Evolutionary conservation across 2,329 filamentous ascomycete genomes (phyloP), one percentile per base, ranked within the genome.

Genomic region (Paecilomyces formosus): DNA sequence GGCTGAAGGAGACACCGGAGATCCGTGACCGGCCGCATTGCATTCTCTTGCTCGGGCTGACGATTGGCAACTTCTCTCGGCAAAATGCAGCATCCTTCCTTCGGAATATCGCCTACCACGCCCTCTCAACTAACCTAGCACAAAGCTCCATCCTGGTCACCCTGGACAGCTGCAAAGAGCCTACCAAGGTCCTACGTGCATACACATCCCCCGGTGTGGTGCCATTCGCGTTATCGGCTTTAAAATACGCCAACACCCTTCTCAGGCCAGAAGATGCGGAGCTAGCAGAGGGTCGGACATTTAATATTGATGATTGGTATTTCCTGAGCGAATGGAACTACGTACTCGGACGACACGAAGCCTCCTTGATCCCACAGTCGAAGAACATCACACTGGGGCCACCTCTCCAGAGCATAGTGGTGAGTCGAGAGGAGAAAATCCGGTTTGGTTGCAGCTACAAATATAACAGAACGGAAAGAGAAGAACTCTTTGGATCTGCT

Each of bases 381-480:
- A 13, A 26, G n/a, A 53, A 61, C 18, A 28, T 61, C 5, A 50
- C 12, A 21, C 45, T 61, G 28, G 60, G 60, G 1, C 1, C 52
- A 21, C 60, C 60, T 15, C 33, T 61, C n/a, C 12, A 61, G 12
- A 13, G 45, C 3, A 52, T 61, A 8, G 28, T 58, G 12, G 49
- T 61, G 8, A 31, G 45, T 2, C 55, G 54, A 13, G 55, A 55
- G 24, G 60, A 61, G 24, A 60, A 58, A 54, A 12, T 61, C 2
- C 53, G 54, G 8, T 60, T 61, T 52, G 60, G 57, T 15, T 57
- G 55, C 13, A 61, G 60, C 35, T 57, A 61, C 15, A 61, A 61
- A 49, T 61, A 61, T 26, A 49, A 58, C 49, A 9, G 12, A n/a
- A 15, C 21, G 31, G 54, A 55, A 55, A 7, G 54, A 26, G 22